phyloP scores from a whole-genome alignment of 169 alveolate species.

The Hammondia hammondi region DNA sequence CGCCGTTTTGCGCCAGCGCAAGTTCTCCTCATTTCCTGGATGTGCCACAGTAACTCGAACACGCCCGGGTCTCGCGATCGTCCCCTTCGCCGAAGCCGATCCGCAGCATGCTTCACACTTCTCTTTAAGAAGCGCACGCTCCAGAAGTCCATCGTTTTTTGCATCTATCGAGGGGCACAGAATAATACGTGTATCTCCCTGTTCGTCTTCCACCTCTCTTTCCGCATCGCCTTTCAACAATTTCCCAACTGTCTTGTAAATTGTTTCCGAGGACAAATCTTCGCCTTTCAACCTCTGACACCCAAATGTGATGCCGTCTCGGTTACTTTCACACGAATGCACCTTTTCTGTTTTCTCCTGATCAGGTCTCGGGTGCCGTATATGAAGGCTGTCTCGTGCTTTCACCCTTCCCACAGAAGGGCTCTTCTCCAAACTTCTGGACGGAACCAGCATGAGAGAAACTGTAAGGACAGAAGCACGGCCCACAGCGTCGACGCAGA shows the following conservation, averaged over 20 bases:
- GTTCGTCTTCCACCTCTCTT: not conserved
- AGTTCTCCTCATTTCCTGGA: no score
- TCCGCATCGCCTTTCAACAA: not conserved
- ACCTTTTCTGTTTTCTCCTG: no score
- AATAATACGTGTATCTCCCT: not conserved
- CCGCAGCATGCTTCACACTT: not conserved
- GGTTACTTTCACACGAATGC: no score
- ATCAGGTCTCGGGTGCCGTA: no score
- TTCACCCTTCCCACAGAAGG: no score
- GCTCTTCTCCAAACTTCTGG: not conserved
- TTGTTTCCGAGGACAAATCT: no score
- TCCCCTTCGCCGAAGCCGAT: not conserved
- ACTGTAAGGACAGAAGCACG: not conserved
- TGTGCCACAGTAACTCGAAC: no score
- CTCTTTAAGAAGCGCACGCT: not conserved
- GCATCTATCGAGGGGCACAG: not conserved
- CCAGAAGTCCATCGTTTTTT: not conserved
- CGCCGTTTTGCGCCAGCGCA: no score
- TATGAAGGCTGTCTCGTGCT: no score
- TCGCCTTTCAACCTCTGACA: no score
- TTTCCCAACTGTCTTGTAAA: no score
- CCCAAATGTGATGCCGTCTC: no score
- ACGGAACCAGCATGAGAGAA: not conserved
- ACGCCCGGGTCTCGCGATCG: not conserved
- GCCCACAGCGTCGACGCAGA: slow-evolving; percentile 22